Evolutionary conservation across 1,284 basidiomycete species (phyloP), one percentile per base, ranked within the genome.

Genomic region (Phylloboletellus chloephorus): DNA sequence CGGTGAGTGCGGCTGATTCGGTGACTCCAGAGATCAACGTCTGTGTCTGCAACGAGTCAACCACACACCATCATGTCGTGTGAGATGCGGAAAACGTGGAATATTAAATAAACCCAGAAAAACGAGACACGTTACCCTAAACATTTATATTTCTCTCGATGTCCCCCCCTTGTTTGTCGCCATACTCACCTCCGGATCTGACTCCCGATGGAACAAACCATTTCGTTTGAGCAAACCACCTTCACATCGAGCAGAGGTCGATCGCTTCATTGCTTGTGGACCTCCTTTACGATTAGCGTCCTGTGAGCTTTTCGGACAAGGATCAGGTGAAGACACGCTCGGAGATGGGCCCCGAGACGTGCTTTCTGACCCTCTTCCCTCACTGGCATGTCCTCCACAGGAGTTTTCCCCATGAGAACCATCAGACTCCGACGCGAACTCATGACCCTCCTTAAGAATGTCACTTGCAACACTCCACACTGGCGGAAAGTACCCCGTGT

Each of bases 61-160:
- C 35, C 25, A 34, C 20, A 22, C n/a, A n/a, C n/a, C n/a, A n/a
- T n/a, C n/a, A n/a, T n/a, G n/a, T n/a, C n/a, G n/a, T n/a, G 29
- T 32, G 36, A 39, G 29, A 33, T 37, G 29, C 23, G n/a, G 41
- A 50, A 24, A 31, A 21, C 5, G 15, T 32, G 23, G 35, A 37
- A 30, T 21, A 26, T 37, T 7, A 38, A 24, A 45, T 31, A 31
- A 37, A 32, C 21, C 30, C 19, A 28, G 28, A 10, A 16, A 38
- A 47, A 52, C 41, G 11, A 53, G 43, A 43, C 39, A 46, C 34
- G 19, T 45, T 34, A 46, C 37, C 47, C 52, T 32, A 44, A 28
- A 24, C 34, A 24, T 13, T 39, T 56, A 84, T 74, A 72, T 74
- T 40, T 77, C 71, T 55, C 76, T 74, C 37, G 85, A 64, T 3